Evolutionary conservation across 2,329 filamentous ascomycete species (phyloP), one percentile per base, ranked within the genome.

Genomic region (Paecilomyces sp.): DNA sequence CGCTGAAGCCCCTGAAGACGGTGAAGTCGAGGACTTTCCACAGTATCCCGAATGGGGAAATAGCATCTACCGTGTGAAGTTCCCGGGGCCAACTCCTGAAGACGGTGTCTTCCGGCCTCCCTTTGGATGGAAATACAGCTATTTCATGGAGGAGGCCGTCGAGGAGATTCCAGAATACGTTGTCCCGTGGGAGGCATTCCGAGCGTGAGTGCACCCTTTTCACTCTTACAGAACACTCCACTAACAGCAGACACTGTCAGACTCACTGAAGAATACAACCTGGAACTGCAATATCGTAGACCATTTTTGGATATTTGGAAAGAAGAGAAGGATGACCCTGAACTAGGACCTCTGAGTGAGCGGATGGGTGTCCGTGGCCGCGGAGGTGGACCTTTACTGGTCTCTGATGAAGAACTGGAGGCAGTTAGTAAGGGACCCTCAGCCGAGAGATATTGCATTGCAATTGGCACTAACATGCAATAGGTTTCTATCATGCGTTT

Each of bases 101-200:
- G 91, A 97, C 72, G 94, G 94, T 57, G 83, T 94, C 33, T 99
- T 99, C 78, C 87, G 94, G 4, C 94, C 94, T 4, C 91, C 94
- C 0, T 97, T 92, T 72, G 94, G 93, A 56, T 97, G 94, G 92
- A 96, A 94, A 75, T 99, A 99, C 78, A 96, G 87, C 71, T 99
- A 96, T 80, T 96, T 92, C 74, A 86, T 99, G 59, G 88, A 94
- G 68, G 94, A 99, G 77, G 94, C 94, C 0, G 94, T 99, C 22
- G 93, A 97, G 73, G 90, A 92, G 71, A 91, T 96, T 7, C 93
- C 94, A 2, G 94, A 99, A 78, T 99, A 96, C 72, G 93, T 99
- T 1, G 94, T 99, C 1, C 94, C 94, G 0, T 99, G 94, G 93
- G 92, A 96, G 73, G 92, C 92, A 0, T 97, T 99, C 79, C 90